phyloP scores from a whole-genome alignment of 306 rosid genomes.

The Hippophae rhamnoides region DNA sequence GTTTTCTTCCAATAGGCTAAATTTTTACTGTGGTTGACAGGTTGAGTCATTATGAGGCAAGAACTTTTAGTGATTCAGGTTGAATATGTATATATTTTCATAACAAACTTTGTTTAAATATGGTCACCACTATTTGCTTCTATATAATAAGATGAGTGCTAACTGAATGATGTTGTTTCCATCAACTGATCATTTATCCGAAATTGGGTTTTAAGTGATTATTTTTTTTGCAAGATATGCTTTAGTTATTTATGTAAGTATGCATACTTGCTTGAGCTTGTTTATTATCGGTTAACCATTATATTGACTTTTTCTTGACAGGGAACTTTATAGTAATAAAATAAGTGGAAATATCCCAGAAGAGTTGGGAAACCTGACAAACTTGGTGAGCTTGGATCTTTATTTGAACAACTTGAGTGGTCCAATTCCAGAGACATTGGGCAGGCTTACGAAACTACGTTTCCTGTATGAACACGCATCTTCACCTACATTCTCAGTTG shows the following conservation, averaged over 20 bases:
- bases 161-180: no score
- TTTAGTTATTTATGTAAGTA: neutral
- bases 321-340: constrained; percentile 77
- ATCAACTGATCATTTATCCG: neutral
- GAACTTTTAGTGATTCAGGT: no score
- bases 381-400: constrained; percentile 95
- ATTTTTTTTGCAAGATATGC: neutral
- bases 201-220: neutral
- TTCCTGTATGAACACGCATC: constrained; percentile 59
- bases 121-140: no score
- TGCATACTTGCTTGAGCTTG: neutral
- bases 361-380: constrained; percentile 64
- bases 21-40: no score
- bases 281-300: neutral
- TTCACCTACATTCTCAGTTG: constrained; percentile 21
- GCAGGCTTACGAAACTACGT: constrained; percentile 52
- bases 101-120: no score
- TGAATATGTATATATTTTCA: no score
- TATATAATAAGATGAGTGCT: no score
- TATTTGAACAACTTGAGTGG: constrained; percentile 54
- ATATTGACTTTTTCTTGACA: constrained; percentile 21
- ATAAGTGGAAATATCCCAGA: constrained; percentile 61
- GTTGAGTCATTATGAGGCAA: no score
- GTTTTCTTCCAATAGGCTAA: no score
- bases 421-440: constrained; percentile 44